These are phyloP conservation scores for Ophiocordyceps australis DNA, from an alignment of 2,329 filamentous ascomycete genomes.

Conservation along the genomic window DNA sequence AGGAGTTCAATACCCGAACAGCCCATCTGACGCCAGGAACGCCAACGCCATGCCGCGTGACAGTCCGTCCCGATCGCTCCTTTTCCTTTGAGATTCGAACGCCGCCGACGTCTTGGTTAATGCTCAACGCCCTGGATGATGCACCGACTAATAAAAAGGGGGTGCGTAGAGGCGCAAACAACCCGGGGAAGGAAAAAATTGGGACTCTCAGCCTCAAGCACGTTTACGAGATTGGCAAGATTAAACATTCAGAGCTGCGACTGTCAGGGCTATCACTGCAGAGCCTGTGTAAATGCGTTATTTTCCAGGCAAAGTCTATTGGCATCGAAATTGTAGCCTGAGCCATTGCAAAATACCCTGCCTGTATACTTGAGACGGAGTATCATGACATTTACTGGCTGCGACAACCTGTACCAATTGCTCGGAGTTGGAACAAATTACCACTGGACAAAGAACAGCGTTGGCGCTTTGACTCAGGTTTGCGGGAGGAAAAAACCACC, in stretches of 20 bases:
- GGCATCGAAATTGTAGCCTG: conserved; percentile 54
- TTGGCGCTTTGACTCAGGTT: no score
- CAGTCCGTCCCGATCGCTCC: conserved; percentile 78
- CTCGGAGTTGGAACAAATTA: no score
- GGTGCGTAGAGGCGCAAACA: conserved; percentile 59
- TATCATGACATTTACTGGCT: background rate
- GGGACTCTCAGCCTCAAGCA: conserved; percentile 86
- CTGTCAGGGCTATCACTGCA: conserved; percentile 54
- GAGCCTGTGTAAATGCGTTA: conserved; percentile 55
- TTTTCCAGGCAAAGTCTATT: conserved; percentile 58
- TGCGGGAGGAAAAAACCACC: no score
- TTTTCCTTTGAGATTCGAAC: conserved; percentile 91
- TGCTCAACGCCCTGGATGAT: conserved; percentile 70
- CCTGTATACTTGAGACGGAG: background rate
- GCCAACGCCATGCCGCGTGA: conserved; percentile 79
- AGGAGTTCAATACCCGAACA: conserved; percentile 97
- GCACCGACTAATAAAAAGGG: conserved; percentile 55
- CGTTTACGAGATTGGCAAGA: conserved; percentile 92
- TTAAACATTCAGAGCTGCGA: conserved; percentile 68
- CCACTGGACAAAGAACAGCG: no score
- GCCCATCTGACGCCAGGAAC: conserved; percentile 67
- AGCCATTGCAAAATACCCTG: conserved; percentile 1
- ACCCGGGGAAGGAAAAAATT: conserved; percentile 59
- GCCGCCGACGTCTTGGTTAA: conserved; percentile 79
- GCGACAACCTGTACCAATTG: no score